Percentiles rank a stretch among this genome's conserved stretches.
These are phyloP conservation scores for Apophysomyces elegans DNA, from an alignment of 371 early-diverging fungal genomes.

Conservation along the genomic window DNA sequence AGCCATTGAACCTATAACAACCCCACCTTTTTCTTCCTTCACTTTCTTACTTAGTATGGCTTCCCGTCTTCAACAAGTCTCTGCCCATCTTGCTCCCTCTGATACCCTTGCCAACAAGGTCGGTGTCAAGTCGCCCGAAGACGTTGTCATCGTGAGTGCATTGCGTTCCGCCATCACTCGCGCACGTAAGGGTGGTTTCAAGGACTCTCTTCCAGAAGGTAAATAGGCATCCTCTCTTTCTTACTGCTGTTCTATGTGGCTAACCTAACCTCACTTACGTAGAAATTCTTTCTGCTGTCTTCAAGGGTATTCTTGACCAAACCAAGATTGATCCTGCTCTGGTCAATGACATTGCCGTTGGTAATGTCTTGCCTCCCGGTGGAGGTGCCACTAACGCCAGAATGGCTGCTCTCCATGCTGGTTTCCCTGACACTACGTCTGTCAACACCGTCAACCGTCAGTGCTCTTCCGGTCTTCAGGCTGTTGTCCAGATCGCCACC, in stretches of 20 bases:
- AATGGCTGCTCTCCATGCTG: constrained; percentile 96
- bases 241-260: neutral
- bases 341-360: constrained; percentile 95
- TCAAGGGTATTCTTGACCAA: constrained; percentile 81
- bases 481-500: constrained; percentile 87
- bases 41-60: constrained; percentile 43
- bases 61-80: constrained; percentile 73
- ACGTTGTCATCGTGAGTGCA: constrained; percentile 86
- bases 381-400: constrained; percentile 95
- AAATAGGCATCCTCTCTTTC: neutral
- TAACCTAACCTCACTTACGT: constrained; percentile 32
- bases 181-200: constrained; percentile 93
- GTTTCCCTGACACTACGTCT: constrained; percentile 86
- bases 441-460: constrained; percentile 94
- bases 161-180: constrained; percentile 92
- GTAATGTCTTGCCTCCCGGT: constrained; percentile 92
- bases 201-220: constrained; percentile 84
- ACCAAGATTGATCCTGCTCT: constrained; percentile 86
- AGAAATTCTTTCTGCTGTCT: constrained; percentile 85
- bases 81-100: constrained; percentile 69
- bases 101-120: constrained; percentile 61
- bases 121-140: constrained; percentile 83
- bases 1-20: neutral
- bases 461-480: constrained; percentile 97
- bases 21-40: neutral